Percentiles rank a stretch among this genome's conserved stretches.
These are phyloP conservation scores for Neurospora cerealis DNA, from an alignment of 495 filamentous ascomycete species.

Conservation along the genomic window DNA sequence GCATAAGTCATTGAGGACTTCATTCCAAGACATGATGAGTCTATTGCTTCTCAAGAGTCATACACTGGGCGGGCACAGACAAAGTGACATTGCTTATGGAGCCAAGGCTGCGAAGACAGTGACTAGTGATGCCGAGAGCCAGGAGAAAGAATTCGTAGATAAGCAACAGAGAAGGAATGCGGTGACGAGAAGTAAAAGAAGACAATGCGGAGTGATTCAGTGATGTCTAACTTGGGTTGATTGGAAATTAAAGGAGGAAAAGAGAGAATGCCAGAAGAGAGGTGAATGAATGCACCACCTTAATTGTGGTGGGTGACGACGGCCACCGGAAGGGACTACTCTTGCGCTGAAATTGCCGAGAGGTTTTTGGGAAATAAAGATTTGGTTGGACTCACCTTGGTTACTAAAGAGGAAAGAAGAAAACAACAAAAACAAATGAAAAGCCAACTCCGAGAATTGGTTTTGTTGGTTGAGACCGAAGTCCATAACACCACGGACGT, in stretches of 20 bases:
- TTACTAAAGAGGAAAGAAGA: neutral
- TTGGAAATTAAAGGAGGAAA: neutral
- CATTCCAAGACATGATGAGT: neutral
- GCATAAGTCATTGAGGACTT: neutral
- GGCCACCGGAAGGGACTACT: too few relatives aligned
- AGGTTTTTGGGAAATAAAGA: too few relatives aligned
- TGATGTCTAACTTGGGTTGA: neutral
- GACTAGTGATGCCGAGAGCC: neutral
- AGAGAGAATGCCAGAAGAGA: neutral
- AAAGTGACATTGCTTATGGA: neutral
- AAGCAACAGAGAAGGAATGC: neutral
- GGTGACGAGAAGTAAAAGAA: neutral
- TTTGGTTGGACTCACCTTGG: too few relatives aligned
- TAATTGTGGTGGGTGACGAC: neutral
- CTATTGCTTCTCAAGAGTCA: neutral
- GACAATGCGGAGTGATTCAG: neutral
- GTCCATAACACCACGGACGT: neutral
- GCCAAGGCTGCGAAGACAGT: neutral
- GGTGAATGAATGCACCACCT: neutral
- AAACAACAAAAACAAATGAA: neutral
- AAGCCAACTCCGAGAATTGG: neutral
- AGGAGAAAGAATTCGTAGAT: neutral
- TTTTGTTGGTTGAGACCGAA: neutral
- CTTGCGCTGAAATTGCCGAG: too few relatives aligned
- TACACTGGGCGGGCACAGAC: neutral